Base-by-base conservation (phyloP, 129 eudicot species). In the Tagetes patula region DNA sequence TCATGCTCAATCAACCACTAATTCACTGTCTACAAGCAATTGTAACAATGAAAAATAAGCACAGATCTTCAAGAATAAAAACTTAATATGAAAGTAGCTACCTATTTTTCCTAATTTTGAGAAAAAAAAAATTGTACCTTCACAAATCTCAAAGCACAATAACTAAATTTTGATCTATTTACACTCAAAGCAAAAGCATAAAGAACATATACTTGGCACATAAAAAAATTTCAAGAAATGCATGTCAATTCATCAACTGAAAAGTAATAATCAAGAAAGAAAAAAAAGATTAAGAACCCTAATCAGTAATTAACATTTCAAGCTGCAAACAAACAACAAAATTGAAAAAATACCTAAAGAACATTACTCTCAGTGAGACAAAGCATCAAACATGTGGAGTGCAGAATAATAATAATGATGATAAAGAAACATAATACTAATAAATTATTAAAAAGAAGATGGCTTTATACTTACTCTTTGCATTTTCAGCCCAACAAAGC, bases 381-480 rank as follows among this genome's bases (percentile, higher is more conserved):
- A 58, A 65, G 32, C 47, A 45, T 69, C 73, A 54, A 75, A 70
- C 68, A 69, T 12, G 63, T 77, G 70, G 50, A 49, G 59, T 50
- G 71, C 69, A 81, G 58, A 59, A 75, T 20, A 53, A 72, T 65
- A 75, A 46, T 49, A 43, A 43, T 7, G 0, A 43, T 20, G 43
- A 54, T 38, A 81, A 75, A 74, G 54, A 80, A 80, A 43, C 80
- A 75, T 56, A 20, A 20, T 20, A 20, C 27, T 20, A 20, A 20
- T 20, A 67, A 75, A 65, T 78, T 61, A 78, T 70, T 66, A 34
- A 72, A 38, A 42, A 69, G 71, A 34, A 38, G 53, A 63, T 70
- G 81, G 81, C 85, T 91, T 82, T 79, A 82, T 10, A 75, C 36
- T 38, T 55, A 79, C 88, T 71, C 89, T 84, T 84, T 84, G 84